phyloP scores from a whole-genome alignment of 2,329 filamentous ascomycete species.

The Tolypocladium endophyticum region DNA sequence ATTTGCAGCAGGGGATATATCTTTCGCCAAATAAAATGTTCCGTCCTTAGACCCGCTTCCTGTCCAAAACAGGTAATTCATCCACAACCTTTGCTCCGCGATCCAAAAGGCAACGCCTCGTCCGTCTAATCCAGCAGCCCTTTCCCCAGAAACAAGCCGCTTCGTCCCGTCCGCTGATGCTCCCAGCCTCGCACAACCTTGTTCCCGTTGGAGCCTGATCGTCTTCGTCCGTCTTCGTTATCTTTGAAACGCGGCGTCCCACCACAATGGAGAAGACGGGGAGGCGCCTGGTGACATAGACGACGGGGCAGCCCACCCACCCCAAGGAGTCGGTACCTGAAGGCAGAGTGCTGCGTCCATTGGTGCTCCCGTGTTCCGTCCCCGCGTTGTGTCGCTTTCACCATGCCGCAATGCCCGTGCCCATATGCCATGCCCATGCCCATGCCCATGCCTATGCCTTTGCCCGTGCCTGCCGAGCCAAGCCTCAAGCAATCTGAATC shows the following conservation, averaged over 20 bases:
- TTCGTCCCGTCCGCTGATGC: background rate
- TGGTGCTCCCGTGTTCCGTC: background rate
- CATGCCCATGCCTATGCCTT: background rate
- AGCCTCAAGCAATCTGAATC: background rate
- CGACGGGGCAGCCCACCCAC: background rate
- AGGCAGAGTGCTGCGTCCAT: background rate
- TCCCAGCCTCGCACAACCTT: background rate
- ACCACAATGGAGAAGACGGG: background rate
- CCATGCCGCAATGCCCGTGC: background rate
- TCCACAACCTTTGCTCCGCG: background rate
- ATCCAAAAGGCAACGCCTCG: conserved; percentile 1
- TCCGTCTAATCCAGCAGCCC: background rate
- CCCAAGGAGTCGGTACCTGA: background rate
- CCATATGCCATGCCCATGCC: background rate
- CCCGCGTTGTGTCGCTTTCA: background rate
- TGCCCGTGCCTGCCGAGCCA: background rate
- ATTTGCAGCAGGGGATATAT: background rate
- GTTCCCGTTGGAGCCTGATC: background rate
- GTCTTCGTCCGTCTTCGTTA: background rate
- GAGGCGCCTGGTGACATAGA: background rate
- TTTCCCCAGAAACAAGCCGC: background rate
- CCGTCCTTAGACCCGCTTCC: background rate
- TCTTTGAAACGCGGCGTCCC: too few species aligned
- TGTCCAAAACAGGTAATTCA: background rate
- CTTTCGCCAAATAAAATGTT: background rate